phyloP scores from a whole-genome alignment of 2,329 filamentous ascomycete genomes.

The Paradendryphiella salina region DNA sequence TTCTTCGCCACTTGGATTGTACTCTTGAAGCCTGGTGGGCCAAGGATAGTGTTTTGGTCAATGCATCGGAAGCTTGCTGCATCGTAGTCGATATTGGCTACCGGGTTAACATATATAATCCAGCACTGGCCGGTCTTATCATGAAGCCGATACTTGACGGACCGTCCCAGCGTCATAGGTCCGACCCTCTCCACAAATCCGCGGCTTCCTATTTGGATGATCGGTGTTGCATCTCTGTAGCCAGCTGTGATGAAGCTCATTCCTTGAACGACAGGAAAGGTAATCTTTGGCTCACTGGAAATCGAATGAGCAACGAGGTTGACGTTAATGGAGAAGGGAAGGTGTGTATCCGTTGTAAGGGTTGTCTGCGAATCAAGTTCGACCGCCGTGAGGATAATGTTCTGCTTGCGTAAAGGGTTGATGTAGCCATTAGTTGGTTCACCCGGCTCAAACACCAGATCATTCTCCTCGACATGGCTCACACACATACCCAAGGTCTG shows the following conservation, averaged over 20 bases:
- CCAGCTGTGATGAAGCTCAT: constrained; percentile 83
- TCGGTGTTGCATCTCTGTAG: constrained; percentile 70
- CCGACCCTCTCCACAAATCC: constrained; percentile 70
- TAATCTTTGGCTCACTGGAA: constrained; percentile 63
- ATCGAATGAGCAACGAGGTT: constrained; percentile 61
- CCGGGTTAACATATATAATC: constrained; percentile 72
- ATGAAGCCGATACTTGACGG: constrained; percentile 74
- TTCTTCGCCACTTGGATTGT: constrained; percentile 83
- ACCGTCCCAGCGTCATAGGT: constrained; percentile 61
- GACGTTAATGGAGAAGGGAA: constrained; percentile 66
- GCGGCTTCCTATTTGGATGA: constrained; percentile 70
- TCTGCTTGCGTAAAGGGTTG: constrained; percentile 77
- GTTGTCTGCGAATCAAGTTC: constrained; percentile 68
- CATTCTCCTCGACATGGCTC: constrained; percentile 66
- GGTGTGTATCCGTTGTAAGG: constrained; percentile 57
- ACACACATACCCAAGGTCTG: constrained; percentile 15
- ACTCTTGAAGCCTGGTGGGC: constrained; percentile 71
- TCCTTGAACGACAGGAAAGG: constrained; percentile 83
- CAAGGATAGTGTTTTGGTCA: constrained; percentile 67
- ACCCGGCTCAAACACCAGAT: constrained; percentile 66
- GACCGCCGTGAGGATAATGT: constrained; percentile 74
- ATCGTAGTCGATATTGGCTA: constrained; percentile 57
- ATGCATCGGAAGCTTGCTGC: constrained; percentile 65
- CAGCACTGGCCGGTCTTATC: constrained; percentile 70
- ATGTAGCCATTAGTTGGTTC: constrained; percentile 59